These are phyloP conservation scores for Aschersonia sp. DNA, from an alignment of 2,329 filamentous ascomycete species.

Conservation along the genomic window DNA sequence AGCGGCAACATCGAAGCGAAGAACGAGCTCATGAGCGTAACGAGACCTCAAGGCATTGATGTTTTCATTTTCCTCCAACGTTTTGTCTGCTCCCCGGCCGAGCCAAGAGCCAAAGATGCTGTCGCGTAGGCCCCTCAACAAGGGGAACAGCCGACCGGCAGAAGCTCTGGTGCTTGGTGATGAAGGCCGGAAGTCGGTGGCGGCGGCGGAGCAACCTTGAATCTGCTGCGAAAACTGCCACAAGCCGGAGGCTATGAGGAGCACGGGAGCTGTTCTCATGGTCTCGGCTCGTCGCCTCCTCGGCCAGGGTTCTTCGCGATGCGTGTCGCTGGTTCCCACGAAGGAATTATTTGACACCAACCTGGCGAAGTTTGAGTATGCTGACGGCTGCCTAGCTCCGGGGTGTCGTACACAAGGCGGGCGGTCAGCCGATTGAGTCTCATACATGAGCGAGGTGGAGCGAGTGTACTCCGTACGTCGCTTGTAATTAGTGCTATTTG, in stretches of 20 bases:
- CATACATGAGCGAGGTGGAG: no score
- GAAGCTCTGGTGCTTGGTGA: constrained; percentile 2
- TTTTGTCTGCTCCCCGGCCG: constrained; percentile 24
- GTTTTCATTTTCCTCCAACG: constrained; percentile 9
- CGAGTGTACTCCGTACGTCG: no score
- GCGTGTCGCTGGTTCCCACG: background rate
- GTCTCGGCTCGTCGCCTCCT: background rate
- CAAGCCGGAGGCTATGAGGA: background rate
- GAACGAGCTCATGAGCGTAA: constrained; percentile 73
- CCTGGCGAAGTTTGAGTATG: no score
- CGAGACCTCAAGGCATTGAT: constrained; percentile 21
- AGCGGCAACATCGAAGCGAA: constrained; percentile 71
- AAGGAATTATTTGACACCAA: no score
- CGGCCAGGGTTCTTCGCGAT: background rate
- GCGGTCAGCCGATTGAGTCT: no score
- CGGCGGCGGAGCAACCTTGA: background rate
- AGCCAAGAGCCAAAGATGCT: constrained; percentile 34
- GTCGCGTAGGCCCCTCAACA: constrained; percentile 36
- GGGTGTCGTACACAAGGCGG: no score
- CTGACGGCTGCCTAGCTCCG: no score
- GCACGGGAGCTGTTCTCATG: constrained; percentile 1
- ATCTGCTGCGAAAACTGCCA: background rate
- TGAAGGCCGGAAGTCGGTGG: background rate
- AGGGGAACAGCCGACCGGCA: constrained; percentile 24
- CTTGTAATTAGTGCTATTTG: no score